phyloP scores from a whole-genome alignment of 495 filamentous ascomycete genomes.

The Xylaria bambusicola region DNA sequence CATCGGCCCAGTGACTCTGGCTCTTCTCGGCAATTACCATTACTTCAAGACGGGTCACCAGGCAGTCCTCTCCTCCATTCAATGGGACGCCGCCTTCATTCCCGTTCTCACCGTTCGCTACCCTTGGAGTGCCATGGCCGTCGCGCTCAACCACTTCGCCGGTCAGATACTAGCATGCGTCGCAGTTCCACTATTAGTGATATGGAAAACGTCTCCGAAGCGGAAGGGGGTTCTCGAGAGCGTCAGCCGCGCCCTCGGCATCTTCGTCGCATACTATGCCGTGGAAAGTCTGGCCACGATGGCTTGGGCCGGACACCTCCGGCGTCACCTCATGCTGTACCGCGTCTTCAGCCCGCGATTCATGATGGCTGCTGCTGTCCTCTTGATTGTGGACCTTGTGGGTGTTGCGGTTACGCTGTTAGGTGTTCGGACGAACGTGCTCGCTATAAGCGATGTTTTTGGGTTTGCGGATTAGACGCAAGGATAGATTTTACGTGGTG shows the following conservation, averaged over 20 bases:
- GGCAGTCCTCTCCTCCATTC: conserved; percentile 81
- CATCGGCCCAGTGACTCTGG: conserved; percentile 83
- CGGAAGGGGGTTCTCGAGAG: conserved; percentile 64
- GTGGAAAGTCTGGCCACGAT: conserved; percentile 80
- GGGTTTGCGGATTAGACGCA: conserved; percentile 61
- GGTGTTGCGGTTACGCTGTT: conserved; percentile 65
- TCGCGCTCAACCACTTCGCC: conserved; percentile 84
- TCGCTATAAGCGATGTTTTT: conserved; percentile 86
- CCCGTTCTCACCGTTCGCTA: conserved; percentile 80
- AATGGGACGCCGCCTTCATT: conserved; percentile 98
- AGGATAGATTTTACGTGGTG: background rate
- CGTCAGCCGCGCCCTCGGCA: conserved; percentile 67
- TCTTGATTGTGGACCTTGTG: conserved; percentile 77
- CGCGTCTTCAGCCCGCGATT: conserved; percentile 91
- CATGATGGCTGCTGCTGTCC: conserved; percentile 74
- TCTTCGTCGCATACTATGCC: conserved; percentile 77
- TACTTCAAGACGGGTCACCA: conserved; percentile 99
- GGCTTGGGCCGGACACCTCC: conserved; percentile 81
- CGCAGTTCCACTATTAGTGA: conserved; percentile 74
- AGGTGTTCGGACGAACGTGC: conserved; percentile 69
- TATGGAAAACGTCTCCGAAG: conserved; percentile 78
- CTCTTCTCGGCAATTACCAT: conserved; percentile 82
- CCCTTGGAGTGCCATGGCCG: conserved; percentile 82
- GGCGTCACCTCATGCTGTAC: conserved; percentile 94
- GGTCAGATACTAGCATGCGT: conserved; percentile 80